Evolutionary conservation across 345 rosid species (phyloP).

Genomic region (Eucalyptus decipiens): DNA sequence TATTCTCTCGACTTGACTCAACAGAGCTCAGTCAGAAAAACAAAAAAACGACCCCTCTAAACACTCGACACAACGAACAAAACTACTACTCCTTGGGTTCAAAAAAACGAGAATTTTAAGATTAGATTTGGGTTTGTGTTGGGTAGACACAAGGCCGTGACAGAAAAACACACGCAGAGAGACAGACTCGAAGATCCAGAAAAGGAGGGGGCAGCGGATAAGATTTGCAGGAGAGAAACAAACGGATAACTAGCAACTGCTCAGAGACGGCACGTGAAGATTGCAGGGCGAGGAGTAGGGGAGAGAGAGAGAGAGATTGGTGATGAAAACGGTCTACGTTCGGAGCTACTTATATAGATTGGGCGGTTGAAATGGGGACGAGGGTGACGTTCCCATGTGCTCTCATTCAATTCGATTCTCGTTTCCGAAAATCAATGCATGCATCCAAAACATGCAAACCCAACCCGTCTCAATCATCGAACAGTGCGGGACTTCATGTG

Average conservation of each 20-base stretch:
- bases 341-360: not conserved
- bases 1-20: constrained; percentile 4
- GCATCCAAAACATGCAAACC: not conserved
- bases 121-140: not conserved
- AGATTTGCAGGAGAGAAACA: constrained; percentile 12
- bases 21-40: not conserved
- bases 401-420: not conserved
- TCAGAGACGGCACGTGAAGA: constrained; percentile 26
- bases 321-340: not conserved
- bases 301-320: not conserved
- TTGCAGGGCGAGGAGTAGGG: not conserved
- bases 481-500: not conserved
- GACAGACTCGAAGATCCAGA: not conserved
- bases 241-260: not conserved
- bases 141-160: constrained; percentile 11
- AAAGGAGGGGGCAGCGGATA: constrained; percentile 6
- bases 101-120: not conserved
- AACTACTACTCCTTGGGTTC: not conserved
- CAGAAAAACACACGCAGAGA: not conserved
- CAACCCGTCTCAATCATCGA: not conserved
- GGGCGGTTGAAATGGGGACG: not conserved
- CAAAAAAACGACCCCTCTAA: not conserved
- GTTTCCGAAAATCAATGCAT: not conserved
- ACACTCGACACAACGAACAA: constrained; percentile 19
- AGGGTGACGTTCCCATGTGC: not conserved